phyloP scores from a whole-genome alignment of 345 rosid genomes.

The Eucalyptus erythrocorys region DNA sequence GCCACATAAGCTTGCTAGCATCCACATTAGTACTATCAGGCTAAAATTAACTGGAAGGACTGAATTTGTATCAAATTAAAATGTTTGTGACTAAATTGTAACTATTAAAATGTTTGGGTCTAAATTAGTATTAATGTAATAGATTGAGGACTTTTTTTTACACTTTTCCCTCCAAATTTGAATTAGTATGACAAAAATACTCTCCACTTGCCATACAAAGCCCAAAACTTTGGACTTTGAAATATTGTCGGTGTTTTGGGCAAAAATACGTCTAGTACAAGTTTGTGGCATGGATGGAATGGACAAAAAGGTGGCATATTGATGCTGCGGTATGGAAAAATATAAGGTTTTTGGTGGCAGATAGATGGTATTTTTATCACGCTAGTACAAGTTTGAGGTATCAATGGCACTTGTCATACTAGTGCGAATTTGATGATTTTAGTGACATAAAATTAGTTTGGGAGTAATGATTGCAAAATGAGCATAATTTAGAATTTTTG shows the following conservation, averaged over 20 bases:
- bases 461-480: neutral
- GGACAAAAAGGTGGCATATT: neutral
- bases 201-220: neutral
- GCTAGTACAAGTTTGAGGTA: neutral
- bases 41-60: no score
- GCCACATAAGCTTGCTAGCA: rapidly evolving
- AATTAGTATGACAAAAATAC: neutral
- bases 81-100: no score
- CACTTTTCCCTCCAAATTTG: neutral
- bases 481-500: neutral
- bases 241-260: neutral
- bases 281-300: neutral
- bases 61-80: rapidly evolving
- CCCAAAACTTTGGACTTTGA: neutral
- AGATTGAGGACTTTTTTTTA: rapidly evolving
- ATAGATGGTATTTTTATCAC: neutral
- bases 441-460: neutral
- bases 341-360: neutral
- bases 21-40: rapidly evolving
- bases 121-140: no score
- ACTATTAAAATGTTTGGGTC: no score
- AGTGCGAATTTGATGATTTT: neutral
- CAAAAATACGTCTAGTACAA: neutral
- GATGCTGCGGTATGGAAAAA: neutral
- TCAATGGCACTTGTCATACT: neutral